phyloP scores from a whole-genome alignment of 2,329 filamentous ascomycete species.

The Ophiostoma novo-ulmi region DNA sequence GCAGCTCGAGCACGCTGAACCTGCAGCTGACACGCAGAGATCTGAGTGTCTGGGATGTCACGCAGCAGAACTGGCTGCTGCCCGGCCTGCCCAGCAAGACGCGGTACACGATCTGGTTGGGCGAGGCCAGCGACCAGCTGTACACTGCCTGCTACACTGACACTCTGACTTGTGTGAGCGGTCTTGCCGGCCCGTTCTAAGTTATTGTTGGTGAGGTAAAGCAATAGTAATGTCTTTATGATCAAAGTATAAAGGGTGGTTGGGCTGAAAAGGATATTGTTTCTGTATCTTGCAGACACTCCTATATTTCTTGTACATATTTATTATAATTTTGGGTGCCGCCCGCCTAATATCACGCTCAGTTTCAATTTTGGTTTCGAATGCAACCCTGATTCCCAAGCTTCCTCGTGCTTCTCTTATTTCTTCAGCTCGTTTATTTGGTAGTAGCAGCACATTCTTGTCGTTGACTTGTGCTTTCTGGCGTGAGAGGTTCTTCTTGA shows the following conservation, averaged over 20 bases:
- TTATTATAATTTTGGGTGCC: not conserved
- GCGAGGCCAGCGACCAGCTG: slow-evolving; percentile 41
- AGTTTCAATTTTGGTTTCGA: not conserved
- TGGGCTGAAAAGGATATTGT: not conserved
- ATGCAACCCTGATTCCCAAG: too few species aligned
- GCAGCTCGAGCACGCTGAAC: slow-evolving; percentile 32
- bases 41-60: slow-evolving; percentile 46
- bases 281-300: not conserved
- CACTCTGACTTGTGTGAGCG: slow-evolving; percentile 36
- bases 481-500: not conserved
- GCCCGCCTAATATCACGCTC: not conserved
- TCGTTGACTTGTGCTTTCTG: not conserved
- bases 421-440: not conserved
- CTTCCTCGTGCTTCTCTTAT: not conserved
- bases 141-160: slow-evolving; percentile 39
- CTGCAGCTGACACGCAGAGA: slow-evolving; percentile 41
- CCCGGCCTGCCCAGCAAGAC: slow-evolving; percentile 35
- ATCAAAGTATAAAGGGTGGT: not conserved
- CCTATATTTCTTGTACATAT: not conserved
- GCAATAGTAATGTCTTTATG: not conserved
- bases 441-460: not conserved
- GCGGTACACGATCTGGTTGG: slow-evolving; percentile 43
- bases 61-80: slow-evolving; percentile 46
- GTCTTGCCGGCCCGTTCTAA: slow-evolving; percentile 32
- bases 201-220: not conserved